These are phyloP conservation scores for Cryphonectria radicalis DNA, from an alignment of 2,329 filamentous ascomycete genomes.

Conservation along the genomic window DNA sequence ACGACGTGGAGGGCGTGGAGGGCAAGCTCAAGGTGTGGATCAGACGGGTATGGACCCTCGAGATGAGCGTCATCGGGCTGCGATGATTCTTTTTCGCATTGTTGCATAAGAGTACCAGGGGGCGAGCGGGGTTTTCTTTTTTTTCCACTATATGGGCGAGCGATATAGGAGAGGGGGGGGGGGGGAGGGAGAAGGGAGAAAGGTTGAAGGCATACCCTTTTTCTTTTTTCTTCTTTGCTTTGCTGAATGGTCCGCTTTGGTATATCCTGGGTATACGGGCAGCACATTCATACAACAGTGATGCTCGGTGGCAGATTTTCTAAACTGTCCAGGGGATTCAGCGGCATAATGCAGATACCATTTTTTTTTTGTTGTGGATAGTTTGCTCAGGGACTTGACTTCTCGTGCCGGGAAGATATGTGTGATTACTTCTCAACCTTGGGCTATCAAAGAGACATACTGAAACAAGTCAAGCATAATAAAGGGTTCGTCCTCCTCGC, in stretches of 20 bases:
- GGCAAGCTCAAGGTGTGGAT: slow-evolving; percentile 98
- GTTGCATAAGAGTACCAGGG: neutral
- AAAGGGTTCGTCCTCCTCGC: neutral
- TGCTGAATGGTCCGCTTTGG: neutral
- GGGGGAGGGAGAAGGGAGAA: no score
- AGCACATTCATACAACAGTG: neutral
- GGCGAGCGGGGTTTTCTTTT: neutral
- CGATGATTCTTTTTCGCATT: slow-evolving; percentile 52
- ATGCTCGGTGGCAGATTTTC: neutral
- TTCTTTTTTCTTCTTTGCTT: neutral
- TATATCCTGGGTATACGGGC: neutral
- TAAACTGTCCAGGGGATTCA: neutral
- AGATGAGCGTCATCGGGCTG: slow-evolving; percentile 94
- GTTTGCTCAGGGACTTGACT: neutral
- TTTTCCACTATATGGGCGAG: neutral
- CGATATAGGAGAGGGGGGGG: neutral
- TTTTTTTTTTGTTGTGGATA: slow-evolving; percentile 16
- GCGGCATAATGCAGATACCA: slow-evolving; percentile 29
- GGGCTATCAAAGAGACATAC: neutral
- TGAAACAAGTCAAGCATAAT: neutral
- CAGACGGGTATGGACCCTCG: slow-evolving; percentile 93
- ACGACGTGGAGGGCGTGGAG: slow-evolving; percentile 86
- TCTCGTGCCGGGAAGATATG: neutral
- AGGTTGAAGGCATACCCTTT: slow-evolving; percentile 6
- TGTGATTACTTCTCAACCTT: neutral